phyloP scores from a whole-genome alignment of 192 early-diverging fungal genomes.

The Coemansia sp. region DNA sequence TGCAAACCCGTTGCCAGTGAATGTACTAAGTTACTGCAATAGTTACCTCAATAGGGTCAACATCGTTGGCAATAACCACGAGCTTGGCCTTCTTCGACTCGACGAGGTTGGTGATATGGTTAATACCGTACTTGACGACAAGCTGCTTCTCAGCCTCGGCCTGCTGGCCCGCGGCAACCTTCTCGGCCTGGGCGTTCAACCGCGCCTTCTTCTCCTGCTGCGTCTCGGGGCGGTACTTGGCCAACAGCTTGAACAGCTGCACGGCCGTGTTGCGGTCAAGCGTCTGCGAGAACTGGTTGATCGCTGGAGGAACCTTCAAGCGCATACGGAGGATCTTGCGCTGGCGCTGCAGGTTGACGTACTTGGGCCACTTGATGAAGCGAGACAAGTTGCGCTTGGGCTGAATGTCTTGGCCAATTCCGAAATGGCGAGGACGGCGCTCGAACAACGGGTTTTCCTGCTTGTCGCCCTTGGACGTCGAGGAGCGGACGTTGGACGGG shows the following conservation, averaged over 20 bases:
- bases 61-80: conserved; percentile 99
- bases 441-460: conserved; percentile 87
- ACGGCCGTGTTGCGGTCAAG: conserved; percentile 99
- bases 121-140: conserved; percentile 99
- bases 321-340: conserved; percentile 95
- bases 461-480: conserved; percentile 65
- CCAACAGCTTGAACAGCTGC: conserved; percentile 95
- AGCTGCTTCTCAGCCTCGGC: conserved; percentile 90
- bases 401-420: conserved; percentile 96
- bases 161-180: conserved; percentile 86
- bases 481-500: conserved; percentile 73
- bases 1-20: background rate
- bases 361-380: conserved; percentile 99
- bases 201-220: conserved; percentile 94
- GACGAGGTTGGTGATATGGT: conserved; percentile 97
- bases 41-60: conserved; percentile 94
- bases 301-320: conserved; percentile 98
- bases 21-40: conserved; percentile 27
- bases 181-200: conserved; percentile 81
- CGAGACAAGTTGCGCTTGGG: conserved; percentile 92
- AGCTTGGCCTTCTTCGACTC: conserved; percentile 99
- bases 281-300: conserved; percentile 99
- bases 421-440: conserved; percentile 91
- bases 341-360: conserved; percentile 98
- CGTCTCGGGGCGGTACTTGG: conserved; percentile 99